Evolutionary conservation across 768 basidiomycete genomes (phyloP).

Genomic region (Hydnomerulius pinastri): DNA sequence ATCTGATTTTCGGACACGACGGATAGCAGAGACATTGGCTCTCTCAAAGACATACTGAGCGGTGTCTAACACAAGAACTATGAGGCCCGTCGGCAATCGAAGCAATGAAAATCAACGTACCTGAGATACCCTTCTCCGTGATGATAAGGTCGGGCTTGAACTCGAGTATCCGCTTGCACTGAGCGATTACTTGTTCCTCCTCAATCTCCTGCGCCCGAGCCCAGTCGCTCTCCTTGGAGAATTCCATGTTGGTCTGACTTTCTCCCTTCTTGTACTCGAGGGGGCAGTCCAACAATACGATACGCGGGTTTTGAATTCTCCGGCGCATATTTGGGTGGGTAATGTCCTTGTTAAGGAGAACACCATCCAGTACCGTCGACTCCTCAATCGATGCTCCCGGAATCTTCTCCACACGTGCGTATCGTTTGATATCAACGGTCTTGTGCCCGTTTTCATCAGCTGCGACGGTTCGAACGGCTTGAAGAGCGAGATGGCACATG

Average conservation of each 20-base stretch:
- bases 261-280: slow-evolving; percentile 99
- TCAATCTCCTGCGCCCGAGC: slow-evolving; percentile 89
- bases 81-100: neutral
- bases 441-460: slow-evolving; percentile 74
- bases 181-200: slow-evolving; percentile 91
- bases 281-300: slow-evolving; percentile 90
- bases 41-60: slow-evolving; percentile 91
- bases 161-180: slow-evolving; percentile 84
- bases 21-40: slow-evolving; percentile 87
- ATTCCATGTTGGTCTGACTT: slow-evolving; percentile 98
- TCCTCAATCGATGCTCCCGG: slow-evolving; percentile 98
- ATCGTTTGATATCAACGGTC: slow-evolving; percentile 97
- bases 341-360: slow-evolving; percentile 99
- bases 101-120: slow-evolving; percentile 43
- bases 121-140: slow-evolving; percentile 97
- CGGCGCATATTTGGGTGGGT: slow-evolving; percentile 97
- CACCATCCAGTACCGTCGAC: slow-evolving; percentile 80
- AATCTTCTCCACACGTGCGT: slow-evolving; percentile 96
- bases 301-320: slow-evolving; percentile 85
- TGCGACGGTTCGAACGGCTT: slow-evolving; percentile 89
- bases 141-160: slow-evolving; percentile 95
- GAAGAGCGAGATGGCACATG: slow-evolving; percentile 93
- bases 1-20: slow-evolving; percentile 98
- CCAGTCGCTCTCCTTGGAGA: slow-evolving; percentile 93
- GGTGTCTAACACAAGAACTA: slow-evolving; percentile 55